These are phyloP conservation scores for Aureobasidium sp. DNA, from an alignment of 2,329 filamentous ascomycete genomes.

Conservation along the genomic window DNA sequence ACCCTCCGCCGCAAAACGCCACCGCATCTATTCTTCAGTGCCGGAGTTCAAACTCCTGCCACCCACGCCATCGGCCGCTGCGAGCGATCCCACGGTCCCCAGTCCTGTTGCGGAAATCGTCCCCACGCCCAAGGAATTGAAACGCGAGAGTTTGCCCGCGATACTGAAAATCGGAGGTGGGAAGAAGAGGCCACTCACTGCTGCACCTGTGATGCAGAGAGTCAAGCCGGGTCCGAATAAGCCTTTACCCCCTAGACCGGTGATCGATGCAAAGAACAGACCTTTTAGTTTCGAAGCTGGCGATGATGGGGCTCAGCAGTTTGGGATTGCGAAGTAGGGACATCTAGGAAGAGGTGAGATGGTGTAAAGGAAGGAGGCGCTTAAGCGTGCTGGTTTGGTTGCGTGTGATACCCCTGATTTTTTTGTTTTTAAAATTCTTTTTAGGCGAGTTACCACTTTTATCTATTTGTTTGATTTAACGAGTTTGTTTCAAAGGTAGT, in stretches of 20 bases:
- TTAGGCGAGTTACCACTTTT: too few species aligned
- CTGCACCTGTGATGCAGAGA: not conserved
- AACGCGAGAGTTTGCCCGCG: not conserved
- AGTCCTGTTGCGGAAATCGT: not conserved
- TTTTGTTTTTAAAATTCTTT: not conserved
- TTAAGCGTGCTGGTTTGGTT: not conserved
- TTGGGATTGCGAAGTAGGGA: not conserved
- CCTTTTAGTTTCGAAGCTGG: slow-evolving; percentile 3
- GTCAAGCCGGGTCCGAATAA: not conserved
- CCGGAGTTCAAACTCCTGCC: not conserved
- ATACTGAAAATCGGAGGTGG: not conserved
- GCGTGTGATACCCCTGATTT: not conserved
- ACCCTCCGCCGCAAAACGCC: not conserved
- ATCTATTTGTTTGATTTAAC: too few species aligned
- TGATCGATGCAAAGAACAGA: not conserved
- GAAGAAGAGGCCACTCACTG: not conserved
- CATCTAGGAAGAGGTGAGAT: not conserved
- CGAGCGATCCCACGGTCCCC: not conserved
- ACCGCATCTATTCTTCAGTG: not conserved
- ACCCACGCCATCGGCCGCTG: not conserved
- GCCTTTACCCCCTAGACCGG: slow-evolving; percentile 1
- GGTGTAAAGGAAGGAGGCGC: not conserved
- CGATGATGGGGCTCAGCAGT: not conserved
- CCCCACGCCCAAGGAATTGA: not conserved
- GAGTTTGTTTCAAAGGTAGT: not conserved